These are phyloP conservation scores for Fusarium sp. DNA, from an alignment of 2,329 filamentous ascomycete genomes.

Conservation along the genomic window DNA sequence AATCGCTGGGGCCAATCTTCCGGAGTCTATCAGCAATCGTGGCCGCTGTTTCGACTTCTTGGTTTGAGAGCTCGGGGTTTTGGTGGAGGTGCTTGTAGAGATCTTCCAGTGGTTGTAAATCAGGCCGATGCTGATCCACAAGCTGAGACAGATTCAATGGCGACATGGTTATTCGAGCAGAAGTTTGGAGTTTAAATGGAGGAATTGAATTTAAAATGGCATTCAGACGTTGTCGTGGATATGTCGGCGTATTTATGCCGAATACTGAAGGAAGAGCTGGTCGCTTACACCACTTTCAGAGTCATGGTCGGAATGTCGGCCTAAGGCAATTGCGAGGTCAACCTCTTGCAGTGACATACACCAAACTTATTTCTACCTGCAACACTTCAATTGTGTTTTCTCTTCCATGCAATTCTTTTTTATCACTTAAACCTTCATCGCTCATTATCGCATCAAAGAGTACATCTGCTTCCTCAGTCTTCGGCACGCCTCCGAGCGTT, in stretches of 20 bases:
- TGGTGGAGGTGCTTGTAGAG: constrained; percentile 68
- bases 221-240: neutral
- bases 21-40: constrained; percentile 57
- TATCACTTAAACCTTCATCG: neutral
- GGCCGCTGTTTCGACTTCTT: constrained; percentile 64
- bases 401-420: neutral
- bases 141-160: neutral
- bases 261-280: neutral
- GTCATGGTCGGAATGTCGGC: neutral
- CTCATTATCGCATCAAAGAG: neutral
- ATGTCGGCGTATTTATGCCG: constrained; percentile 5
- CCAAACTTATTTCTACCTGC: neutral
- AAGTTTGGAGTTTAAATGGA: too few relatives aligned
- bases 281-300: neutral
- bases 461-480: neutral
- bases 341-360: neutral
- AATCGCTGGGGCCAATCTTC: neutral
- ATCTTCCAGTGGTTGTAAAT: constrained; percentile 8
- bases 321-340: neutral
- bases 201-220: too few relatives aligned
- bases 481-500: neutral
- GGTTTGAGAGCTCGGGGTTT: constrained; percentile 69
- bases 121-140: constrained; percentile 10
- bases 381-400: neutral
- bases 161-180: neutral